These are phyloP conservation scores for Periconia digitata DNA, from an alignment of 2,329 filamentous ascomycete species.

Conservation along the genomic window DNA sequence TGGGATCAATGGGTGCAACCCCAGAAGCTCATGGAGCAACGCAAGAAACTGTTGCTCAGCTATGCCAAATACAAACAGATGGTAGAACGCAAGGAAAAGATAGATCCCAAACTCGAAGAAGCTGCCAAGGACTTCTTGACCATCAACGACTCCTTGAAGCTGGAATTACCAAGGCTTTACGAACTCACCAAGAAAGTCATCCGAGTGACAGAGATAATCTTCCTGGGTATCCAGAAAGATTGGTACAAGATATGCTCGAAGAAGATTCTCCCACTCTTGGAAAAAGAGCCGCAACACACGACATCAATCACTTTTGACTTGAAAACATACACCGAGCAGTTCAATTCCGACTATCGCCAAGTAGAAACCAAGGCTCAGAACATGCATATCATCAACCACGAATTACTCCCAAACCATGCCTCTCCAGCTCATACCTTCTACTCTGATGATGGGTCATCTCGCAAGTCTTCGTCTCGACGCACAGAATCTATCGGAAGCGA, in stretches of 20 bases:
- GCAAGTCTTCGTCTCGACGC: constrained; percentile 48
- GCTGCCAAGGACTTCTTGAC: constrained; percentile 87
- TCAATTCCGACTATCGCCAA: constrained; percentile 76
- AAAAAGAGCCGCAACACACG: constrained; percentile 49
- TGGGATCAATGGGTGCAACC: constrained; percentile 82
- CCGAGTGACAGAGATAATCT: constrained; percentile 78
- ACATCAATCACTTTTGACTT: constrained; percentile 64
- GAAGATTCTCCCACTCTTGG: constrained; percentile 75
- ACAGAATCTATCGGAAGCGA: constrained; percentile 46
- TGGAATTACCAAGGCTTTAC: constrained; percentile 86
- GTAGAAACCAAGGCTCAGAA: constrained; percentile 71
- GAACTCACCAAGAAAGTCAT: constrained; percentile 79
- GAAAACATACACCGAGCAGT: constrained; percentile 73
- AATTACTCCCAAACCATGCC: constrained; percentile 61
- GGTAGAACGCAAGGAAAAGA: constrained; percentile 77
- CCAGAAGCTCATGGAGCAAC: constrained; percentile 88
- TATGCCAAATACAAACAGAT: constrained; percentile 80
- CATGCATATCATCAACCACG: constrained; percentile 77
- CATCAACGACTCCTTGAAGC: constrained; percentile 89
- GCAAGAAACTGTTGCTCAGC: constrained; percentile 87
- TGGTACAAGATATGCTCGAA: constrained; percentile 86
- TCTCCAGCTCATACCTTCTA: constrained; percentile 53
- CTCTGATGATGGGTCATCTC: constrained; percentile 44
- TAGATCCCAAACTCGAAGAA: constrained; percentile 82
- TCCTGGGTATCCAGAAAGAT: constrained; percentile 78